These are phyloP conservation scores for Ophiorrhiza pumila DNA, from an alignment of 257 asterid genomes.

Conservation along the genomic window DNA sequence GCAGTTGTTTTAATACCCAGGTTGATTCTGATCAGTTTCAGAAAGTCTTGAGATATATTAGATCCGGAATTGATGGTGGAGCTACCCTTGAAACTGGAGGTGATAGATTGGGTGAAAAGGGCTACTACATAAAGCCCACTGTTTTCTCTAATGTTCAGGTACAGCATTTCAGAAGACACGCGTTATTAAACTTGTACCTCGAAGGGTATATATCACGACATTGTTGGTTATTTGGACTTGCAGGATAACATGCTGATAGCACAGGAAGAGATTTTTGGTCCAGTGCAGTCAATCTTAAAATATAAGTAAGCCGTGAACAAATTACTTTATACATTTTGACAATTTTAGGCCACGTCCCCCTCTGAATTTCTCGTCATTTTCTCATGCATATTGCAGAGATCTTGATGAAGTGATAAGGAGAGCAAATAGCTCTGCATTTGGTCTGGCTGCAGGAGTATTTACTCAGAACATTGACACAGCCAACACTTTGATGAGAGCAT, in stretches of 20 bases:
- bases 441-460: slow-evolving; percentile 92
- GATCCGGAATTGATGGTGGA: slow-evolving; percentile 61
- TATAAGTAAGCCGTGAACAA: slow-evolving; percentile 45
- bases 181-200: background rate
- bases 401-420: slow-evolving; percentile 65
- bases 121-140: slow-evolving; percentile 83
- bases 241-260: slow-evolving; percentile 93
- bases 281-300: slow-evolving; percentile 81
- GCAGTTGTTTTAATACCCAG: slow-evolving; percentile 30
- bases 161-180: slow-evolving; percentile 7
- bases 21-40: slow-evolving; percentile 67
- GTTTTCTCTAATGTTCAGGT: slow-evolving; percentile 89
- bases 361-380: background rate
- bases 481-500: slow-evolving; percentile 71
- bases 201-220: background rate
- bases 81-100: slow-evolving; percentile 95
- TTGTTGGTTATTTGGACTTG: background rate
- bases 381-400: slow-evolving; percentile 40
- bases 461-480: slow-evolving; percentile 84
- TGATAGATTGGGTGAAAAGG: slow-evolving; percentile 53
- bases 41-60: slow-evolving; percentile 68
- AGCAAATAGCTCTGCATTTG: slow-evolving; percentile 60
- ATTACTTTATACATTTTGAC: background rate
- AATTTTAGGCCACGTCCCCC: background rate
- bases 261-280: slow-evolving; percentile 90